These are phyloP conservation scores for Metschnikowia kofuensis DNA, from an alignment of 805 yeast genomes.

Conservation along the genomic window DNA sequence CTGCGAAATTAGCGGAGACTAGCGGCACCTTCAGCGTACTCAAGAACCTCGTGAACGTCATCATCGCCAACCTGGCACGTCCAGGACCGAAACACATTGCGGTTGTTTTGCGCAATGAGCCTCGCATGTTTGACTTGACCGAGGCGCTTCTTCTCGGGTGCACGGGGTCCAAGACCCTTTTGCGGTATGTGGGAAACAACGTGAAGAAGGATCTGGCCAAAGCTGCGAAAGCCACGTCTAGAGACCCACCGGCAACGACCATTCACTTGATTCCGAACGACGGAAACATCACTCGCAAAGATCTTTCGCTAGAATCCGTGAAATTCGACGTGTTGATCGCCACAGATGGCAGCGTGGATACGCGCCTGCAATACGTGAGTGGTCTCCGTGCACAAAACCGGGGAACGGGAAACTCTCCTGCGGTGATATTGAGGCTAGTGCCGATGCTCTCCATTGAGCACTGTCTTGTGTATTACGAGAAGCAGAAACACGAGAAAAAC, in stretches of 20 bases:
- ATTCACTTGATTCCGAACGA: conserved; percentile 47
- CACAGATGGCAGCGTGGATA: conserved; percentile 60
- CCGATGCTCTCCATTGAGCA: conserved; percentile 86
- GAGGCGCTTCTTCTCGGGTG: conserved; percentile 71
- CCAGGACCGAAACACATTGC: conserved; percentile 50
- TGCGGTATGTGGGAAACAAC: conserved; percentile 60
- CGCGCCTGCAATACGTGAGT: conserved; percentile 28
- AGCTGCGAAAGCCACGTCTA: conserved; percentile 14
- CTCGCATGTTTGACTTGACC: conserved; percentile 61
- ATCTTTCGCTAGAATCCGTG: conserved; percentile 23
- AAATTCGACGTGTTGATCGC: conserved; percentile 60
- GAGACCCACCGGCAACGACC: conserved; percentile 15
- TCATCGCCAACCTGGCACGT: conserved; percentile 36
- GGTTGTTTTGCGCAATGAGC: conserved; percentile 65
- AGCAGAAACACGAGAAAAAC: conserved; percentile 22
- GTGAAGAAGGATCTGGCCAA: conserved; percentile 46
- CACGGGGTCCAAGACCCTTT: conserved; percentile 42
- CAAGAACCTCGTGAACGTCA: conserved; percentile 57
- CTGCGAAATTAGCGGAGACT: conserved; percentile 66
- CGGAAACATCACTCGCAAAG: conserved; percentile 20
- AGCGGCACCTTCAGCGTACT: conserved; percentile 82
- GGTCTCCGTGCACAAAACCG: conserved; percentile 29
- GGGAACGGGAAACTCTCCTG: conserved; percentile 19
- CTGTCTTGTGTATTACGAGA: conserved; percentile 50
- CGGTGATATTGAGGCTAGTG: conserved; percentile 66